Base-by-base conservation (phyloP, 2,329 filamentous ascomycete species). In the Hypoxylon sp. region DNA sequence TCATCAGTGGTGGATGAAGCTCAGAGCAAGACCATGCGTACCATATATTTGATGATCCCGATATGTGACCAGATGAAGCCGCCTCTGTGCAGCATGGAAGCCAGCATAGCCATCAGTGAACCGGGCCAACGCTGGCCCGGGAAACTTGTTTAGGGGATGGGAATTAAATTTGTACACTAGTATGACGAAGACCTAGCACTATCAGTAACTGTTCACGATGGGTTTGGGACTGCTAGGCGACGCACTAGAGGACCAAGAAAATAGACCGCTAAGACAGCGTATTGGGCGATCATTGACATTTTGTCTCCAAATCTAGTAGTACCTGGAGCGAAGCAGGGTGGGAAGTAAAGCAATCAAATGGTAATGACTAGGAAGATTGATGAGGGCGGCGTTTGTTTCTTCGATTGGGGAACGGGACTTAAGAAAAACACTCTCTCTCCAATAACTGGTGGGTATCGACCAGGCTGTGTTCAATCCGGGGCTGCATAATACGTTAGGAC, bases 101-200 rank as follows among this genome's bases (percentile, higher is more conserved):
- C 26, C 65, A 11, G 47, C 59, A 52, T 67, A 67, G 29, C 53
- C 58, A 56, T 67, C 65, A 55, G 65, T 63, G 19, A 67, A 19
- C 24, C 47, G 47, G 8, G 65, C 65, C 11, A 63, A 5, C 13
- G n/a, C 39, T 31, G 65, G 65, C 29, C 65, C 65, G 10, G 59
- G 59, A 51, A 59, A 67, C 31, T 63, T 54, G 24, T 48, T 63
- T 22, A 67, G 35, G 3, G 65, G 65, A 55, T 67, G 53, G 10
- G 53, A 63, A 42, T 24, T 48, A 10, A 58, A 39, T 37, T 26
- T 37, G n/a, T 53, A 47, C 24, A 46, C 37, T 10, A 65, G 44
- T 19, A 59, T 47, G 35, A 58, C 31, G 26, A 58, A 44, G 11
- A 26, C 47, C 39, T 44, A n/a, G 9, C 6, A 44, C 3, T 19